Evolutionary conservation across 2,329 filamentous ascomycete genomes (phyloP).

Genomic region (Phialocephala sp.): DNA sequence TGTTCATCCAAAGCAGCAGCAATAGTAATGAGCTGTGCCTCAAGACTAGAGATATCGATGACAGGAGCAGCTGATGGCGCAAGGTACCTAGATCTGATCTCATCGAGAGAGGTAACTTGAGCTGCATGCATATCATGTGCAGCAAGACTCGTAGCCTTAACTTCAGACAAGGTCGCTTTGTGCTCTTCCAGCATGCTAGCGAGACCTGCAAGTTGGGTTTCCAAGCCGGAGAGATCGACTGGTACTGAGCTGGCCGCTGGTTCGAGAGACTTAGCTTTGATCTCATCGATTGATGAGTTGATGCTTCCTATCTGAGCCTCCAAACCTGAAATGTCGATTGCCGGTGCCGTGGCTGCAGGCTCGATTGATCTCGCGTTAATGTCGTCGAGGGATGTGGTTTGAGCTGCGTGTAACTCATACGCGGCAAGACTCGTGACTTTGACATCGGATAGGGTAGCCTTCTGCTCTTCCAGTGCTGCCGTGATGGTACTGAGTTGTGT

Average conservation of each 20-base stretch:
- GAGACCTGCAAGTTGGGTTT: constrained; percentile 28
- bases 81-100: constrained; percentile 18
- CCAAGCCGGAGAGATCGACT: constrained; percentile 19
- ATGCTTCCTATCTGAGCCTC: constrained; percentile 18
- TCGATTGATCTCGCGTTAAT: constrained; percentile 29
- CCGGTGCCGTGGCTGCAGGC: neutral
- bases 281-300: constrained; percentile 20
- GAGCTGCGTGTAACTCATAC: constrained; percentile 11
- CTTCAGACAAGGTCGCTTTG: constrained; percentile 21
- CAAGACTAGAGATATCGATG: constrained; percentile 19
- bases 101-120: constrained; percentile 17
- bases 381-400: constrained; percentile 24
- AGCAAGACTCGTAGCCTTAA: constrained; percentile 23
- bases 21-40: constrained; percentile 27
- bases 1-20: constrained; percentile 27
- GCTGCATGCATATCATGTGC: constrained; percentile 20
- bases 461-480: constrained; percentile 23
- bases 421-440: constrained; percentile 23
- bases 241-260: constrained; percentile 6
- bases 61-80: constrained; percentile 4
- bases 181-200: constrained; percentile 30
- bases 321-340: constrained; percentile 11
- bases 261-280: constrained; percentile 22
- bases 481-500: constrained; percentile 11
- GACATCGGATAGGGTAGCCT: constrained; percentile 22